Evolutionary conservation across 108 stramenopile species (phyloP).

Genomic region (Conticribra guillardii): DNA sequence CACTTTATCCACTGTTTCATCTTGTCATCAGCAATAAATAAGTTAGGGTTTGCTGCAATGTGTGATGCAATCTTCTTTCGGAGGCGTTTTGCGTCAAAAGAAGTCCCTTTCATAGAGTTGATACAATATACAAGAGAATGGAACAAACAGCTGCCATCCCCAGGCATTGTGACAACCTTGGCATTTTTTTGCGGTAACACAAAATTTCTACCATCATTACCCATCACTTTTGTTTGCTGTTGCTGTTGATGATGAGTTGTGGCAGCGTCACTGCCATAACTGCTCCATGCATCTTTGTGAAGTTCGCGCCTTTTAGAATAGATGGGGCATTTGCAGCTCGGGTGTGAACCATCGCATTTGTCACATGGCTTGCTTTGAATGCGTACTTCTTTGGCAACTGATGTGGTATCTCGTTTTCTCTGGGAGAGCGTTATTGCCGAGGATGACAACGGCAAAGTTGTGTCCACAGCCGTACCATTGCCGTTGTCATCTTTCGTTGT

Average conservation of each 20-base stretch:
- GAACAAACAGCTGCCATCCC: conserved; percentile 14
- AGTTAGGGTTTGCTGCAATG: conserved; percentile 7
- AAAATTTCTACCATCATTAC: conserved; percentile 10
- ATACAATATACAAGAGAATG: conserved; percentile 19
- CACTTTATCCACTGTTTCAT: conserved; percentile 14
- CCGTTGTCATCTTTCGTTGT: background rate
- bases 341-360: conserved; percentile 18
- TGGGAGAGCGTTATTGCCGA: too few species aligned
- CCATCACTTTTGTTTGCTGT: conserved; percentile 14
- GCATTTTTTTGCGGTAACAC: background rate
- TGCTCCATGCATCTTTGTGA: conserved; percentile 19
- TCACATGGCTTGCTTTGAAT: conserved; percentile 2
- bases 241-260: background rate
- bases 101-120: conserved; percentile 10
- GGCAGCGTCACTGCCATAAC: background rate
- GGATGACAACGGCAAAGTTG: too few species aligned
- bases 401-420: background rate
- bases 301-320: conserved; percentile 8
- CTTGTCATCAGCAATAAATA: conserved; percentile 13
- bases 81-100: conserved; percentile 8
- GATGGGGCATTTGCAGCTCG: background rate
- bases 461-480: background rate
- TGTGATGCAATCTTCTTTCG: conserved; percentile 4
- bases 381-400: too few species aligned
- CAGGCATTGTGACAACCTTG: conserved; percentile 6